Base-by-base conservation (phyloP, 805 yeast species). In the Yarrowia osloensis region DNA sequence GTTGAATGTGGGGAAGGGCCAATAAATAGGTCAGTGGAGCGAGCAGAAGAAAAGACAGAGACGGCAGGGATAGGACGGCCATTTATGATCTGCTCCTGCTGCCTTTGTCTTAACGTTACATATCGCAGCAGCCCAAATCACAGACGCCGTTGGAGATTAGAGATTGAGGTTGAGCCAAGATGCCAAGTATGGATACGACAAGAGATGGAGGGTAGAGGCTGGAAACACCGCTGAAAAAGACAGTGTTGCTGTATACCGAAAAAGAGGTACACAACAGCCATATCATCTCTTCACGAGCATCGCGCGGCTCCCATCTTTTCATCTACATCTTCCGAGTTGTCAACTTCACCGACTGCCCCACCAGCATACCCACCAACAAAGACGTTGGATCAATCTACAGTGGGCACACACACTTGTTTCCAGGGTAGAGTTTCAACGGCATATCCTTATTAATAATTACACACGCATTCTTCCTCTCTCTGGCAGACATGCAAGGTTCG, bases 401-500 rank as follows among this genome's bases (percentile, higher is more conserved):
- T n/a, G n/a, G n/a, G n/a, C n/a, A n/a, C n/a, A n/a, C n/a, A 6
- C 28, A 42, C 5, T n/a, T 19, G 13, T 42, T 13, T 11, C 15
- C n/a, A 42, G 6, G 28, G 19, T 31, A 50, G 57, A 50, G 57
- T 50, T 50, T 50, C 57, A 50, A 50, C 57, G 57, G 57, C 57
- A 50, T n/a, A n/a, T 13, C 57, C 33, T 50, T 50, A 50, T 50
- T 33, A 50, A 50, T 50, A 21, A 21, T 50, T 50, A 50, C 57
- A 28, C 40, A 50, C 31, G 13, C 52, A 3, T 19, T 1, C 9
- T n/a, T 26, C 17, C 3, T 8, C n/a, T 9, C n/a, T 24, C 11
- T n/a, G 4, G 28, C n/a, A 6, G 4, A 19, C 31, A n/a, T 7
- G 33, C 50, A 46, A 46, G 50, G 50, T 46, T 24, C 3, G n/a